A percentile compares a stretch with the other conserved stretches of the same genome.
Conservation (phyloP, 1,284 basidiomycete species). For the Cryptococcus floricola region DNA sequence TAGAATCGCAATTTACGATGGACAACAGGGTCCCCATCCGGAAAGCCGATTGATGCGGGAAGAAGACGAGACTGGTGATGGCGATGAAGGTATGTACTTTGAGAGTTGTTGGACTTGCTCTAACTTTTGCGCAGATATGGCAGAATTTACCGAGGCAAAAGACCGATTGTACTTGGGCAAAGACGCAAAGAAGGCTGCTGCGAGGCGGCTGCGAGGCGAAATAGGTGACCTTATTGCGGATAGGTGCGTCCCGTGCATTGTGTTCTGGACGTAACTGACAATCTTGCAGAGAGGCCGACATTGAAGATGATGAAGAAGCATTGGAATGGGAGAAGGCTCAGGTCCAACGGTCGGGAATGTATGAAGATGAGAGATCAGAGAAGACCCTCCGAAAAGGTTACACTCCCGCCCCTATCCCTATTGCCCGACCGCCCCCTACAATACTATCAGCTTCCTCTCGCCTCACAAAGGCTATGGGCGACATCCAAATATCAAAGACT, state of each 20-base stretch:
- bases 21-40: slow-evolving; percentile 68
- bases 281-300: slow-evolving; percentile 59
- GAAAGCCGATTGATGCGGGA: slow-evolving; percentile 82
- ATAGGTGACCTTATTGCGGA: slow-evolving; percentile 87
- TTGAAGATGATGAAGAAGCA: slow-evolving; percentile 76
- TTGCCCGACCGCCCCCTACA: slow-evolving; percentile 55
- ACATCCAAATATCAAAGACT: slow-evolving; percentile 48
- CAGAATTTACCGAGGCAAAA: slow-evolving; percentile 83
- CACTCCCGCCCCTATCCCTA: slow-evolving; percentile 68
- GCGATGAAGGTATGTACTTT: slow-evolving; percentile 70
- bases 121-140: slow-evolving; percentile 60
- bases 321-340: slow-evolving; percentile 88
- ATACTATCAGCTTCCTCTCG: slow-evolving; percentile 67
- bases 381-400: slow-evolving; percentile 54
- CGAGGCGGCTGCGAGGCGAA: slow-evolving; percentile 63
- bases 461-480: slow-evolving; percentile 60
- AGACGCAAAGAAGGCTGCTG: slow-evolving; percentile 72
- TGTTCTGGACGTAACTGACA: background rate
- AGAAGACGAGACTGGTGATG: slow-evolving; percentile 88
- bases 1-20: slow-evolving; percentile 40
- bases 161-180: slow-evolving; percentile 82
- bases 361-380: slow-evolving; percentile 23
- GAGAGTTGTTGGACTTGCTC: background rate
- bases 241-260: slow-evolving; percentile 56
- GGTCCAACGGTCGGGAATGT: slow-evolving; percentile 62